Evolutionary conservation across 345 rosid genomes (phyloP), one percentile per base, ranked within the genome.

Genomic region (Sisymbrium altissimum): DNA sequence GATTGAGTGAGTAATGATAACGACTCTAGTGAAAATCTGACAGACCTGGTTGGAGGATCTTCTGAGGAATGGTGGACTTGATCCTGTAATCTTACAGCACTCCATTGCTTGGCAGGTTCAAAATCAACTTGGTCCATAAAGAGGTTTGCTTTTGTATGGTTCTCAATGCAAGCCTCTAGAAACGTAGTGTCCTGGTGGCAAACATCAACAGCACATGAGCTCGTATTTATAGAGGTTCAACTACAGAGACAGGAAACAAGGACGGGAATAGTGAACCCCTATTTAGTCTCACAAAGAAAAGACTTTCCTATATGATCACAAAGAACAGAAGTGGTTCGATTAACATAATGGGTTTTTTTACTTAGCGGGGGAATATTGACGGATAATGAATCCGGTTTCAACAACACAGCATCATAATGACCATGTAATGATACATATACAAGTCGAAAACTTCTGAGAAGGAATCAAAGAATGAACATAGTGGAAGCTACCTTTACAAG

Each of bases 81-180:
- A 64, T 81, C 84, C 58, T 83, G 87, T 64, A 90, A 68, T 61
- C 84, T 71, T 68, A 80, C 81, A 21, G 95, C 96, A 79, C 52
- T 85, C 98, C 98, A 92, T 77, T 83, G 77, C 75, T 82, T 89
- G 56, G 98, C 82, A 56, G 99, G 97, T 83, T 95, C 99, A 81
- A 95, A 95, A 81, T 95, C 98, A 76, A 92, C 98, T 90, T 87
- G 97, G 78, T 92, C 98, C 98, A 95, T 87, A 55, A 87, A 90
- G 78, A 92, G 96, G 82, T 84, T 88, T 44, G 93, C 73, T 80
- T 95, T 95, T 68, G 97, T 90, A 74, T 90, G 98, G 80, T 92
- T 95, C 77, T 92, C 97, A 74, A 95, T 86, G 82, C 96, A 95
- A 38, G 97, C 98, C 82, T 95, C 99, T 73, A 95, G 78, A 74